A percentile compares a stretch with the other conserved stretches of the same genome.
Evolutionary conservation across 208 protist species (phyloP).

Genomic region (Angomonas deanei): DNA sequence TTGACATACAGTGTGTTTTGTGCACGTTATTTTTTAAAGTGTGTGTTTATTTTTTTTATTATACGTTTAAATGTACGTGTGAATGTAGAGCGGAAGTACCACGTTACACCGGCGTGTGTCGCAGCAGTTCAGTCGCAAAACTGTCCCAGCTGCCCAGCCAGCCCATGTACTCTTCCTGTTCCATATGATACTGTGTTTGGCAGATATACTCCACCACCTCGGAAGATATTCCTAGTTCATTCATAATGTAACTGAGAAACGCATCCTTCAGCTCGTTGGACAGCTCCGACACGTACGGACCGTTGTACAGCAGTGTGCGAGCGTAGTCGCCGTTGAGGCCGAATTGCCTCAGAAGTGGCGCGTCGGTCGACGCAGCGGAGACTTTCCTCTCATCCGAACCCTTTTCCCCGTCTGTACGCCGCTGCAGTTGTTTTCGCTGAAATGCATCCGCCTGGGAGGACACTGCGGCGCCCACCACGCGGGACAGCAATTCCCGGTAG

Average conservation of each 20-base stretch:
- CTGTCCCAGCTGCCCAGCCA: constrained; percentile 64
- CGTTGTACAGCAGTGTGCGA: constrained; percentile 52
- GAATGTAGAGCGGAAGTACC: too few relatives aligned
- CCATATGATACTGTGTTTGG: constrained; percentile 77
- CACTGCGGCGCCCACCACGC: not conserved
- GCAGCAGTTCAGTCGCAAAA: constrained; percentile 13
- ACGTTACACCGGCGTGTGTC: too few relatives aligned
- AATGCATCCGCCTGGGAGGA: not conserved
- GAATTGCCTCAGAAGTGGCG: constrained; percentile 30
- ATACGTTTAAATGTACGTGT: too few relatives aligned
- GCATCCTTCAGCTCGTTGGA: constrained; percentile 59
- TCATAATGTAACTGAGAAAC: constrained; percentile 51
- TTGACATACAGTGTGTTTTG: too few relatives aligned
- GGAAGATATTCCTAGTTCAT: constrained; percentile 43
- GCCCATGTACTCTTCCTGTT: constrained; percentile 82
- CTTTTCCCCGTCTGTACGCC: not conserved
- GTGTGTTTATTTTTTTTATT: not conserved
- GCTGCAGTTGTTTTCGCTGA: not conserved
- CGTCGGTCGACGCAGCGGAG: not conserved
- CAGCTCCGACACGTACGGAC: constrained; percentile 71
- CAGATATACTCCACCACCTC: constrained; percentile 78
- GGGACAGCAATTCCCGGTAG: constrained; percentile 46
- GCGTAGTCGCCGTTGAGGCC: constrained; percentile 40
- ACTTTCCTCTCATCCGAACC: not conserved
- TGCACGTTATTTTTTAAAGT: constrained; percentile 3